Base-by-base conservation (phyloP, 805 yeast genomes). In the Yamadazyma olivae region DNA sequence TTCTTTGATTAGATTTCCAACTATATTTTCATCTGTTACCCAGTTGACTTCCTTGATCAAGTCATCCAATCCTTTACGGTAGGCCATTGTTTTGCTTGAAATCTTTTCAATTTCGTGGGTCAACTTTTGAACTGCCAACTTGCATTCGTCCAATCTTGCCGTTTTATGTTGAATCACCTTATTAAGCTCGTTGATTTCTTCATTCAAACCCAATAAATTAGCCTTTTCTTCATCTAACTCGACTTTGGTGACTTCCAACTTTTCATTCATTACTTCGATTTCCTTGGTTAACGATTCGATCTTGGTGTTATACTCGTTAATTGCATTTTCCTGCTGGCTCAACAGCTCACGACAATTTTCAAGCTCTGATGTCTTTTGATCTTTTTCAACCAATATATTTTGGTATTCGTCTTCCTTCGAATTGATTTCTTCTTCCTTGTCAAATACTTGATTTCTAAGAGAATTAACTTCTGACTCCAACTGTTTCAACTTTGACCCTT, bases 401-500 rank as follows among this genome's bases (percentile, higher is more conserved):
- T 87, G 91, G 51, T 70, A 83, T 3, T 53, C 50, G 35, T 71
- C 79, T 18, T 76, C 77, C 27, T 70, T 67, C 1, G 58, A 51
- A 17, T 74, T 75, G 16, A 78, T 58, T 2, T 51, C 56, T 1
- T 47, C 46, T 34, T 76, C 79, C 30, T 70, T 59, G 5, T 51
- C 43, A 0, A 64, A 50, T 4, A 83, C 55, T 6, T 50, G 44
- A 8, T 53, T 50, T 35, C 57, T 54, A 31, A 67, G 47, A 20
- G 41, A 30, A n/a, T 40, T 41, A 17, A 83, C 68, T 41, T 83
- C 88, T 4, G 50, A 42, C 44, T 76, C 72, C 27, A 84, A 61
- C 49, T 83, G 77, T 32, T 76, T 77, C 40, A 95, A 67, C 56
- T 91, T 95, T 1, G 82, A 74, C 1, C 90, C 87, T 48, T 89